Conservation (phyloP, 2,329 filamentous ascomycete species). For the Colletotrichum limetticola region DNA sequence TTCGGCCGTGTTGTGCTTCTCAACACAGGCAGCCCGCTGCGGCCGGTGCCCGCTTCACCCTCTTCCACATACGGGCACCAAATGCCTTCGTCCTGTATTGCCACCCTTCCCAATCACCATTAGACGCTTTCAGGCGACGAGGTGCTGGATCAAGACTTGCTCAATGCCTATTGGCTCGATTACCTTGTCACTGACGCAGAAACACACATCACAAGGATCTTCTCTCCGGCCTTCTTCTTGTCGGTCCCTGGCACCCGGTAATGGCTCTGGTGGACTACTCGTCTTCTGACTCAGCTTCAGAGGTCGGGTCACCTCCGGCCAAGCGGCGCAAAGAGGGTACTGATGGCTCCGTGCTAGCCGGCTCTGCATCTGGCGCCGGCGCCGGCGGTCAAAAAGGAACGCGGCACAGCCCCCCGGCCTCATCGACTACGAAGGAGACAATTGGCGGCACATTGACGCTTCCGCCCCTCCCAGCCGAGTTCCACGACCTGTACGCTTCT, state of each 20-base stretch:
- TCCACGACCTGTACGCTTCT: slow-evolving; percentile 91
- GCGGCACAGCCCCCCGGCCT: background rate
- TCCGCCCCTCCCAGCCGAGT: slow-evolving; percentile 81
- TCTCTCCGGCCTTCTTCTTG: background rate
- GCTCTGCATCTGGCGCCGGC: slow-evolving; percentile 2
- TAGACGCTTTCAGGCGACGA: slow-evolving; percentile 14
- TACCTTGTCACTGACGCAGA: background rate
- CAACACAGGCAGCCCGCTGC: background rate
- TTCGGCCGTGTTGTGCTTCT: background rate
- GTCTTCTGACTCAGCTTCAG: slow-evolving; percentile 50
- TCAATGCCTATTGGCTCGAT: background rate
- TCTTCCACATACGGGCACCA: background rate
- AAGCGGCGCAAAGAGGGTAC: slow-evolving; percentile 47
- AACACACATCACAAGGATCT: background rate
- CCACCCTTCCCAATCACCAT: background rate
- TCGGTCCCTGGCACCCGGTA: slow-evolving; percentile 1
- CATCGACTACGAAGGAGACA: background rate
- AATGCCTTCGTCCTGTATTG: background rate
- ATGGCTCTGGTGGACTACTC: slow-evolving; percentile 77
- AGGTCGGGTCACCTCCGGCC: slow-evolving; percentile 47
- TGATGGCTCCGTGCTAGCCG: background rate
- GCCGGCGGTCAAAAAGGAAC: slow-evolving; percentile 5
- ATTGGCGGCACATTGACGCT: slow-evolving; percentile 48
- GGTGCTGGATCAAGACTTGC: background rate
- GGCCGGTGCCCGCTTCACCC: background rate